These are phyloP conservation scores for Limnanthes douglasii DNA, from an alignment of 345 rosid species.

Conservation along the genomic window DNA sequence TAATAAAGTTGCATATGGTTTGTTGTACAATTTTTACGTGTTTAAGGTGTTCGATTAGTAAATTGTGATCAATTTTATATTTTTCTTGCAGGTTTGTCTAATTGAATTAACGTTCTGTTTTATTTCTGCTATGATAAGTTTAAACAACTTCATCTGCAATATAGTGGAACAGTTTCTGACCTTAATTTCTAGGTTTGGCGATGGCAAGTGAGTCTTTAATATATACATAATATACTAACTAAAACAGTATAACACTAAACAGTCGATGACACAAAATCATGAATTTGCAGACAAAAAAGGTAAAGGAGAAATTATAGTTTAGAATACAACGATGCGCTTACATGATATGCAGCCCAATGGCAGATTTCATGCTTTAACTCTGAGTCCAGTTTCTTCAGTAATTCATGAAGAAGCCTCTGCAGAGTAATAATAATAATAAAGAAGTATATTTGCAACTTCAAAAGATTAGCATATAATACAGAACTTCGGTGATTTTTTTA, in stretches of 20 bases:
- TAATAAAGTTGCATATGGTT: too few relatives aligned
- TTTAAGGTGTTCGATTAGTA: too few relatives aligned
- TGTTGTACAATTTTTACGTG: too few relatives aligned
- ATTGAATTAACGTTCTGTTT: too few relatives aligned
- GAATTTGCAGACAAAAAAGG: background rate
- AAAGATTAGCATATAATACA: background rate
- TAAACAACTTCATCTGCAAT: too few relatives aligned
- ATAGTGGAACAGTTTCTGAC: too few relatives aligned
- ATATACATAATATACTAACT: background rate
- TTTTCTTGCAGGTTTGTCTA: too few relatives aligned
- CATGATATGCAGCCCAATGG: slow-evolving; percentile 98
- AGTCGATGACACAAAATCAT: slow-evolving; percentile 4
- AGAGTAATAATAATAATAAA: slow-evolving; percentile 3
- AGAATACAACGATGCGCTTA: slow-evolving; percentile 17
- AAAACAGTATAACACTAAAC: background rate
- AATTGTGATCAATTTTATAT: too few relatives aligned
- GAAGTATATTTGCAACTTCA: slow-evolving; percentile 6
- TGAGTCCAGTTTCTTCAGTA: slow-evolving; percentile 76
- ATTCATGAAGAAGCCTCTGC: slow-evolving; percentile 70
- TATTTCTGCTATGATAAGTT: too few relatives aligned
- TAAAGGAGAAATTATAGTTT: background rate
- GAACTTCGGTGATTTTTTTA: background rate
- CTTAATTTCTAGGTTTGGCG: too few relatives aligned
- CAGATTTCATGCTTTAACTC: slow-evolving; percentile 89
- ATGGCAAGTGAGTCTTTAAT: background rate